Evolutionary conservation across 2,329 filamentous ascomycete species (phyloP), one percentile per base, ranked within the genome.

Genomic region (Colletotrichum sp.): DNA sequence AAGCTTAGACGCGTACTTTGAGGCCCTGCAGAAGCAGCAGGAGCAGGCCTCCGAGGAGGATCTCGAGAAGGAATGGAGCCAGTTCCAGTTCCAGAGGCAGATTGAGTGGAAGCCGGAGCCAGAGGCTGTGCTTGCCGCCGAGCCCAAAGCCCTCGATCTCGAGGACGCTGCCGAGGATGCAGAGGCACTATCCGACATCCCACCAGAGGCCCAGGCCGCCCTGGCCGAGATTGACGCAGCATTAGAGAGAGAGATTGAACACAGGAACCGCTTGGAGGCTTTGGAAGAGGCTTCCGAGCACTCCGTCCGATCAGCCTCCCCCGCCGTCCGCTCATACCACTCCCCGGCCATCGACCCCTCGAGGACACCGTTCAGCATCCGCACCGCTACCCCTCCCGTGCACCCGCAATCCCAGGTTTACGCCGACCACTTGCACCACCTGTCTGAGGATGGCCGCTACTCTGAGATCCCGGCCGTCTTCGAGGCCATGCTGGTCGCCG

Each of bases 401-500:
- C 90, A 95, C 72, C 86, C 90, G 34, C 93, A 95, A 80, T 92
- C 92, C 3, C 88, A 91, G 79, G 91, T 90, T 66, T 97, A 96
- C 81, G 95, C 95, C 63, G 92, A 95, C 64, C 94, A 96, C 79
- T 92, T 99, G 21, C 90, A 93, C 69, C 92, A 93, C 80, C 91
- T 99, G 65, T 93, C 93, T 7, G 89, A 93, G 71, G 88, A 91
- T 79, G 90, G 92, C 71, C 93, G 95, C 76, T 98, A 95, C 91
- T 92, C 92, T 16, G 95, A 98, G 83, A 97, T 99, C 62, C 96
- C 96, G 1, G 92, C 93, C 52, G 93, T 97, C 6, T 99, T 99
- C 83, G 95, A 98, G 89, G 92, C 93, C 32, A 95, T 99, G 92
- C 90, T 99, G 78, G 92, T 93, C 63, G 94, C 95, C 78, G 95